Base-by-base conservation (phyloP, 108 stramenopile genomes). In the Conticribra guillardii region DNA sequence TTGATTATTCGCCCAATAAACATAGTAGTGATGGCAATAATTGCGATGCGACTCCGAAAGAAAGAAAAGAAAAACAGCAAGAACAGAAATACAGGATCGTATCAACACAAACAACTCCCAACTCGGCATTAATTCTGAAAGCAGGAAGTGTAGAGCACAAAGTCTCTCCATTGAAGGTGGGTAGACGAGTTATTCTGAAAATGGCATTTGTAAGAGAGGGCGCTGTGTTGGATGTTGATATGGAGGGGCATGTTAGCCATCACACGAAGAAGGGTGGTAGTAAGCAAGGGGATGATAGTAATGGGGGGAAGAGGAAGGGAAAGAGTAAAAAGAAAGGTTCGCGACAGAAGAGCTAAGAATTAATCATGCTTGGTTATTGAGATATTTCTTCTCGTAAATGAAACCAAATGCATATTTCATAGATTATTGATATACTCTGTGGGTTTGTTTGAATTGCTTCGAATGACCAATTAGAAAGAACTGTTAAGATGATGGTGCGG, bases 91-190 rank as follows among this genome's bases (percentile, higher is more conserved):
- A 22, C 1, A 23, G 14, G 9, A 24, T 11, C n/a, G 50, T 30
- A 52, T 71, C 66, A 14, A 62, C 34, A 3, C 70, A 78, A 41
- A 78, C 76, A n/a, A 72, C 76, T 18, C 76, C 76, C 16, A 78
- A 78, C 54, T 78, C 76, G 30, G 70, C 64, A 46, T 50, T 78
- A 24, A 55, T 78, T 45, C 41, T 78, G 21, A 72, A 72, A 45
- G 48, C 71, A 0, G 76, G 76, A 21, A 53, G 76, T 4, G 70
- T 69, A 4, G 54, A 64, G 26, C 76, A 78, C 24, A 78, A 78
- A 47, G 76, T 78, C 11, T 56, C 76, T 19, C 44, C 70, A 22
- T 65, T 78, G 56, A 46, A 26, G 2, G 9, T 23, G 21, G 76
- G 76, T 3, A 68, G 54, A 49, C 31, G 76, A 8, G 45, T 27